Percentiles rank a stretch among this genome's conserved stretches.
phyloP scores from a whole-genome alignment of 495 filamentous ascomycete species.

The Cercophora sp. region DNA sequence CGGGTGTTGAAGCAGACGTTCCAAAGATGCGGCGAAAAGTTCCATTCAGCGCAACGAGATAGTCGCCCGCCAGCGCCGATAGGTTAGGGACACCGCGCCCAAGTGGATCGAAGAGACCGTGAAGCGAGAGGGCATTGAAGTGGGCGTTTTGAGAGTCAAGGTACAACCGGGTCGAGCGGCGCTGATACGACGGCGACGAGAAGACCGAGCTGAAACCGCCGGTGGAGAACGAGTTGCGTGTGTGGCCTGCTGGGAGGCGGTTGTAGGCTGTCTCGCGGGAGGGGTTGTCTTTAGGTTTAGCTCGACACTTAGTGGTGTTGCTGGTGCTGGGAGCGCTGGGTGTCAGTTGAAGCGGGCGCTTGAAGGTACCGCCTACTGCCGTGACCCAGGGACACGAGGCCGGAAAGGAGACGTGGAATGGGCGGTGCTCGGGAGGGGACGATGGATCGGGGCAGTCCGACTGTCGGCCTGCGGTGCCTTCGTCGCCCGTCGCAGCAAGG shows the following conservation, averaged over 20 bases:
- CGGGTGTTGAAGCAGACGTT: conserved; percentile 56
- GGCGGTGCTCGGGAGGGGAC: conserved; percentile 4
- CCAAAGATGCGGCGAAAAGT: conserved; percentile 41
- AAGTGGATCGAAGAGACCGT: neutral
- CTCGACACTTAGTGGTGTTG: no score
- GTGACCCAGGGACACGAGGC: conserved; percentile 29
- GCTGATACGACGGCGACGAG: conserved; percentile 54
- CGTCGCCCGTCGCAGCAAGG: conserved; percentile 55
- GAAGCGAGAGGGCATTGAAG: neutral
- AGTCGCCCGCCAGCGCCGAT: conserved; percentile 52
- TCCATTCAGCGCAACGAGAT: conserved; percentile 42
- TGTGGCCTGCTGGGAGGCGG: conserved; percentile 19
- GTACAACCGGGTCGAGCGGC: conserved; percentile 46
- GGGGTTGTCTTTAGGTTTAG: no score
- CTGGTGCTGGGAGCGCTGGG: neutral
- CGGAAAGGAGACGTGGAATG: conserved; percentile 16
- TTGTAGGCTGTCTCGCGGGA: neutral
- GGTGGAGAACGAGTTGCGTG: conserved; percentile 35
- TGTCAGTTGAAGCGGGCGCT: neutral
- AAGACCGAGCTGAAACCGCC: conserved; percentile 69
- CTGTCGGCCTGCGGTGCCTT: conserved; percentile 38
- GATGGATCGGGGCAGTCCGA: conserved; percentile 7
- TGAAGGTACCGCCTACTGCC: conserved; percentile 21
- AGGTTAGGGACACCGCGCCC: conserved; percentile 57
- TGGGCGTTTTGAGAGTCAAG: conserved; percentile 27